Evolutionary conservation across 2,329 filamentous ascomycete species (phyloP), one percentile per base, ranked within the genome.

Genomic region (Diaporthe sp.): DNA sequence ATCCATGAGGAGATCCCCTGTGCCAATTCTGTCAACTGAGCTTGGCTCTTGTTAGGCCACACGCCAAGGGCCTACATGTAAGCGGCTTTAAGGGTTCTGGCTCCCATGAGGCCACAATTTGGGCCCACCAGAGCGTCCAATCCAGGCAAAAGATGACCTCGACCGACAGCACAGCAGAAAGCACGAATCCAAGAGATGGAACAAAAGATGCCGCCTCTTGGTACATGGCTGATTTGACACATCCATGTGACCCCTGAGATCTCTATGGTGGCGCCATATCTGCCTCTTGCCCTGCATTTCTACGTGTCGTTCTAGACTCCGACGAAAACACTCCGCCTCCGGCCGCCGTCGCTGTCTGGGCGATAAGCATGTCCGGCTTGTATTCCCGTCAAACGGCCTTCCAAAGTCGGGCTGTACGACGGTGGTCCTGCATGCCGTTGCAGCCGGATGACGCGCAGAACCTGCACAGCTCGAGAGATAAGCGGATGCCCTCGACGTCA

Each of bases 371-470:
- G 46, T 7, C 44, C 62, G 46, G 44, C 34, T 22, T 68, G 19
- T 15, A 22, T 22, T 34, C 28, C 44, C 62, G 44, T 4, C 13
- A 37, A 39, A 13, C 28, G 46, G 62, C 62, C 8, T 25, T 22
- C 8, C 31, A 53, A 53, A 22, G 6, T 51, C 31, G 62, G 31
- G 46, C n/a, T 68, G 51, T 25, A n/a, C 68, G 44, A 37, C 51
- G 6, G 46, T 28, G 34, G 28, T 46, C n/a, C 59, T 42, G 44
- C 5, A 19, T 53, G 69, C 70, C 70, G 70, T 42, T 42, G n/a
- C 58, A 72, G 34, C 70, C 70, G 70, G 70, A 51, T 72, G 70
- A 62, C 70, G 57, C 15, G 44, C 70, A 72, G 57, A 42, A 39
- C 13, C 15, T 49, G 62, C 28, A 49, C 44, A 67, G 58, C 58